Evolutionary conservation across 495 filamentous ascomycete species (phyloP).

Genomic region (Sporormia fimetaria): DNA sequence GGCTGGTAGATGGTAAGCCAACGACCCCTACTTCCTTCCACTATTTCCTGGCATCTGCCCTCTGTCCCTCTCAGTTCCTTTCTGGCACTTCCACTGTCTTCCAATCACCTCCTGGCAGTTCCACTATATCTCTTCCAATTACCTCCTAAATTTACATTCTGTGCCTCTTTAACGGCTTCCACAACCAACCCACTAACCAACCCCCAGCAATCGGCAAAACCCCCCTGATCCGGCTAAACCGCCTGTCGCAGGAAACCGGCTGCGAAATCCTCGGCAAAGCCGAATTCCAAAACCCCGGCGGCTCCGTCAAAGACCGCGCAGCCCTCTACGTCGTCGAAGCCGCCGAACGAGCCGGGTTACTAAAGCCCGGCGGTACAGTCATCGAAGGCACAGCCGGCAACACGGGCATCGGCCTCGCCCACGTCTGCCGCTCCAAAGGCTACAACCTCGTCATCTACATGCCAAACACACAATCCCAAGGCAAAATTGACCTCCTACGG

Average conservation of each 20-base stretch:
- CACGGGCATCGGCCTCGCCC: slow-evolving; percentile 93
- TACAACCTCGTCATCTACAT: slow-evolving; percentile 98
- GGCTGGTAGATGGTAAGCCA: slow-evolving; percentile 78
- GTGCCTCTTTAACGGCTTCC: neutral
- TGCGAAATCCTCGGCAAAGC: slow-evolving; percentile 94
- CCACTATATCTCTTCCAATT: neutral
- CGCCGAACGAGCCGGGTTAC: slow-evolving; percentile 76
- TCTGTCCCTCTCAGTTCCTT: too few species aligned
- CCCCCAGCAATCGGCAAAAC: slow-evolving; percentile 86
- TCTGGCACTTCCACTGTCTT: too few species aligned
- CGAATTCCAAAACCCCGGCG: slow-evolving; percentile 97
- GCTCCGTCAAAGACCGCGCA: slow-evolving; percentile 91
- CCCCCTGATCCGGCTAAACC: slow-evolving; percentile 80
- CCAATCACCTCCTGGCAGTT: too few species aligned
- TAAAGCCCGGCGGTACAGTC: slow-evolving; percentile 80
- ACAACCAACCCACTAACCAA: slow-evolving; percentile 2
- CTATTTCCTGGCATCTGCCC: too few species aligned
- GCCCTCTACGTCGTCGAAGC: slow-evolving; percentile 88
- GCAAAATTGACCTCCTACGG: slow-evolving; percentile 88
- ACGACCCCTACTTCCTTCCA: too few species aligned
- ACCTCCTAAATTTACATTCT: neutral
- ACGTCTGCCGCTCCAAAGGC: slow-evolving; percentile 87
- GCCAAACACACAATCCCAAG: slow-evolving; percentile 96
- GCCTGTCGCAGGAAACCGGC: slow-evolving; percentile 79
- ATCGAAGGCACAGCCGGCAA: slow-evolving; percentile 96